phyloP scores from a whole-genome alignment of 2,329 filamentous ascomycete species.

The Claviceps sorghi region DNA sequence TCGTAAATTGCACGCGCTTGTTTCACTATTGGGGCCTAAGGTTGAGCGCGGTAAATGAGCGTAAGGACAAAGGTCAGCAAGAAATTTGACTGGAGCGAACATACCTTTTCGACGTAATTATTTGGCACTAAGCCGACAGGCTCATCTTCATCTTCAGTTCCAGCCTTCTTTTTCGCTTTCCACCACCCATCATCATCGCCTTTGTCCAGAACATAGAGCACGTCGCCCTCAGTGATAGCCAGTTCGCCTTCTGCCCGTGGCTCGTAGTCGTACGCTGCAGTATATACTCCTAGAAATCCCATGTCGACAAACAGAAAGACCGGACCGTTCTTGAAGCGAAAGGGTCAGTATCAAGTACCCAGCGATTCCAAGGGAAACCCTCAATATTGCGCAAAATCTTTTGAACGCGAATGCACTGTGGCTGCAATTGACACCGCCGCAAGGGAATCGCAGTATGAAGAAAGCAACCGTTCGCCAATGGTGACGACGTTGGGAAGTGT shows the following conservation, averaged over 20 bases:
- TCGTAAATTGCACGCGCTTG: conserved; percentile 92
- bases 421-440: background rate
- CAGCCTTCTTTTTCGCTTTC: conserved; percentile 86
- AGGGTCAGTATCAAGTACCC: background rate
- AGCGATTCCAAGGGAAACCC: background rate
- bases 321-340: background rate
- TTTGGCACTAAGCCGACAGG: conserved; percentile 80
- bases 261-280: conserved; percentile 81
- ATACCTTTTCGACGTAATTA: conserved; percentile 88
- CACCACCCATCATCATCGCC: conserved; percentile 72
- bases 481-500: conserved; percentile 5
- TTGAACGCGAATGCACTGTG: background rate
- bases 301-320: conserved; percentile 31
- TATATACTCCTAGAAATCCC: conserved; percentile 86
- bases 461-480: background rate
- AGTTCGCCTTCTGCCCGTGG: conserved; percentile 80
- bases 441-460: background rate
- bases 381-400: background rate
- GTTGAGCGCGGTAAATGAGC: background rate
- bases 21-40: conserved; percentile 47
- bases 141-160: conserved; percentile 73
- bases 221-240: conserved; percentile 67
- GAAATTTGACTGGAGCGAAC: conserved; percentile 10
- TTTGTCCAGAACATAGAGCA: conserved; percentile 81
- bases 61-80: background rate